These are phyloP conservation scores for Boeremia exigua DNA, from an alignment of 2,329 filamentous ascomycete genomes.

Conservation along the genomic window DNA sequence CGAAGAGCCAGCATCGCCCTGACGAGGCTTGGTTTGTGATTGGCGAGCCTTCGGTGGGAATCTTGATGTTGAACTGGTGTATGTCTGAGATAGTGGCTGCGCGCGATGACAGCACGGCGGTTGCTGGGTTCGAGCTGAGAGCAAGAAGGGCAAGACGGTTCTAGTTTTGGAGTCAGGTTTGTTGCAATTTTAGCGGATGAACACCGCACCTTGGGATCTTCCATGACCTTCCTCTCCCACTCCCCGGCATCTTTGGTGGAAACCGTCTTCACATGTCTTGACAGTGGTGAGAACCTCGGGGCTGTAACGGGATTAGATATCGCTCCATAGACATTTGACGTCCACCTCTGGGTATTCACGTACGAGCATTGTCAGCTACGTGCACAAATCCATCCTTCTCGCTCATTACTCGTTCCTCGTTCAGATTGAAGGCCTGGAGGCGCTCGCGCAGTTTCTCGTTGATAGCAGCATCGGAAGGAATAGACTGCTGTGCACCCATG, in stretches of 20 bases:
- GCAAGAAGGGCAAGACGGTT: slow-evolving; percentile 78
- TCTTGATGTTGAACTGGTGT: slow-evolving; percentile 83
- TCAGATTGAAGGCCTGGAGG: slow-evolving; percentile 54
- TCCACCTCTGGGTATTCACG: slow-evolving; percentile 5
- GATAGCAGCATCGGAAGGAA: slow-evolving; percentile 42
- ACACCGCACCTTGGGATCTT: slow-evolving; percentile 66
- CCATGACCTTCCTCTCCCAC: slow-evolving; percentile 68
- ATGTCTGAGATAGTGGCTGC: slow-evolving; percentile 70
- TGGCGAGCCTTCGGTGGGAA: slow-evolving; percentile 80
- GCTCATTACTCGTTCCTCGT: slow-evolving; percentile 47
- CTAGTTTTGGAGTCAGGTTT: slow-evolving; percentile 33
- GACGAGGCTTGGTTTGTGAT: slow-evolving; percentile 85
- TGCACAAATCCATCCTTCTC: slow-evolving; percentile 63
- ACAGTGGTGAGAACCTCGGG: slow-evolving; percentile 34
- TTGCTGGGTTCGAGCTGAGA: slow-evolving; percentile 71
- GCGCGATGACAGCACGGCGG: slow-evolving; percentile 69
- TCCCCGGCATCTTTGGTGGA: slow-evolving; percentile 58
- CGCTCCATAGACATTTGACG: neutral
- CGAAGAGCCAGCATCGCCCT: slow-evolving; percentile 91
- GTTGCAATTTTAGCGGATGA: neutral
- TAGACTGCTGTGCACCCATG: slow-evolving; percentile 47
- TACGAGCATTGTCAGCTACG: slow-evolving; percentile 55
- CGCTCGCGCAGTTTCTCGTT: slow-evolving; percentile 51
- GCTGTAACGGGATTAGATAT: slow-evolving; percentile 21
- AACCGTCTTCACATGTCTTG: slow-evolving; percentile 49